Base-by-base conservation (phyloP, 768 basidiomycete species). In the Coprinopsis marcescibilis region DNA sequence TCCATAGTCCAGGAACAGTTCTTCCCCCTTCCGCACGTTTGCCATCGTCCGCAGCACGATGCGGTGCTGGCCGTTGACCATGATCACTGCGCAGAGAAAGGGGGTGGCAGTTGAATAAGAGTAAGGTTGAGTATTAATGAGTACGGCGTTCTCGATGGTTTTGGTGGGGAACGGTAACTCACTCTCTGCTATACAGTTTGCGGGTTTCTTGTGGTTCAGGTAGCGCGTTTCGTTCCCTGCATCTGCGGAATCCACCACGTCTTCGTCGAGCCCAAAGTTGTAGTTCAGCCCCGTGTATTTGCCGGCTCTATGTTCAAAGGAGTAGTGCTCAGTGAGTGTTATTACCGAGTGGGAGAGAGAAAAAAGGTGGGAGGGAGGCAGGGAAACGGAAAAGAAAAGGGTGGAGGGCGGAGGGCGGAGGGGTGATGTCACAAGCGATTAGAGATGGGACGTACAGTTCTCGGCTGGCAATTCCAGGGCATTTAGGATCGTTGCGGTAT, bases 191-290 rank as follows among this genome's bases (percentile, higher is more conserved):
- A n/a, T n/a, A n/a, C 30, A 32, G 30, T 32, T 32, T n/a, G 30
- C 10, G n/a, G 10, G 10, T 8, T 32, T n/a, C 10, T 32, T 63
- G 48, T 89, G 85, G 53, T 89, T 84, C 43, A 87, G 77, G 53
- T 79, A 86, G 12, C 84, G 70, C 17, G 82, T 68, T 30, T 70
- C 66, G 47, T 86, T 86, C 4, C 82, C 85, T 1, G 65, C 72
- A 30, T 65, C 69, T 11, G 72, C 60, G 27, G 76, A 66, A 57
- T 89, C 86, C 14, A 86, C 54, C 6, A 70, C 65, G 0, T 60
- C 58, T 0, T 57, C 33, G 52, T 81, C 76, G 41, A 87, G 58
- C 19, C 65, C 65, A 49, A 83, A 87, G 7, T 80, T 68, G 50
- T 89, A 89, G 48, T 73, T 80, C 33, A 84, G 73, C 3, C 67